Base-by-base conservation (phyloP, 1,284 basidiomycete genomes). In the Rhodofomes roseus region DNA sequence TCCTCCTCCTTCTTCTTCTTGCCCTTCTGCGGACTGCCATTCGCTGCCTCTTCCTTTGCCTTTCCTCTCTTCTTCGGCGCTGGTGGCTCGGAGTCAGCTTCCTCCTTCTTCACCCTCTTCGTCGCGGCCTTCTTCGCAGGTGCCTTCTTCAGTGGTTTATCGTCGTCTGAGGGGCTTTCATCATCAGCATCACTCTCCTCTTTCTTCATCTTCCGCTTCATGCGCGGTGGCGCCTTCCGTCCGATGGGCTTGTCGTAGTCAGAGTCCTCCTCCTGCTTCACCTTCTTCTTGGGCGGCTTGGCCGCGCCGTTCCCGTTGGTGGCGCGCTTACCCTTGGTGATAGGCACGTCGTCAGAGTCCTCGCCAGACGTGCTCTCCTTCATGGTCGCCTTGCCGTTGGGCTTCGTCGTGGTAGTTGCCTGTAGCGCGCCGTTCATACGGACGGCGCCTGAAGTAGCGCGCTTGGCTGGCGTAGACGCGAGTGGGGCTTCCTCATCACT, bases 401-500 rank as follows among this genome's bases (percentile, higher is more conserved):
- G 66, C 60, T 77, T 78, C 43, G 67, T 57, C 31, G 37, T 59
- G 0, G 76, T 74, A 23, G 79, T 77, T 18, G 77, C 73, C 55
- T 71, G 71, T 52, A 72, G 68, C 43, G 76, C 75, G 44, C 80
- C 78, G 29, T 77, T 77, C 74, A 77, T 79, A 34, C 74, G 69
- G 20, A 76, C 71, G 11, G 77, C 73, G 55, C 75, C 72, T 31
- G 79, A 74, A 62, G 73, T 74, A 39, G 70, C 61, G 58, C 74
- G 76, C 73, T 89, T 90, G 11, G 74, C 77, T 22, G 87, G 86
- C 29, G 88, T 88, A 41, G 86, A 87, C 53, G 87, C 87, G 50
- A 91, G 81, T 46, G 88, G 88, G 27, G 76, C 77, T 62, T 90
- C 87, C 64, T 89, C 87, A n/a, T 87, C 87, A 66, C 85, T 88